A percentile compares a stretch with the other conserved stretches of the same genome.
These are phyloP conservation scores for Candida stauntonica DNA, from an alignment of 805 yeast genomes.

Conservation along the genomic window DNA sequence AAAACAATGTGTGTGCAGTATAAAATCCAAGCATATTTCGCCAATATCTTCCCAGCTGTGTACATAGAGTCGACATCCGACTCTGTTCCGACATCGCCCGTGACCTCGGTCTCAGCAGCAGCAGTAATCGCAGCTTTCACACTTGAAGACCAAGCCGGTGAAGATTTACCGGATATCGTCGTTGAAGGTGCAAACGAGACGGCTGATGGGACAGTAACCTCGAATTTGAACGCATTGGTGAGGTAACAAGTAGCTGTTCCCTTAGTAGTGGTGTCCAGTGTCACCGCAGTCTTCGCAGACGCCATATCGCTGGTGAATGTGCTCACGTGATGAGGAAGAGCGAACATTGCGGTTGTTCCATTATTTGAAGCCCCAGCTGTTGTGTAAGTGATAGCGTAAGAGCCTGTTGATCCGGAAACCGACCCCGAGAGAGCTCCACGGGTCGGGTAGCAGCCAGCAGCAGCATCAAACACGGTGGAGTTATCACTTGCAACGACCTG, in stretches of 20 bases:
- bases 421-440: constrained; percentile 41
- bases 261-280: constrained; percentile 44
- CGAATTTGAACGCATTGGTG: constrained; percentile 37
- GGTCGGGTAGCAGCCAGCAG: constrained; percentile 60
- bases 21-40: constrained; percentile 84
- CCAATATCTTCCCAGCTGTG: constrained; percentile 81
- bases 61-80: constrained; percentile 78
- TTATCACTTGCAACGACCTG: constrained; percentile 59
- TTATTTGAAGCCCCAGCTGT: constrained; percentile 43
- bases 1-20: constrained; percentile 68
- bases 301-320: constrained; percentile 34
- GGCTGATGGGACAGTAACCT: constrained; percentile 39
- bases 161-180: constrained; percentile 26
- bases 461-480: constrained; percentile 43
- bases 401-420: constrained; percentile 34
- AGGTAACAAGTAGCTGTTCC: constrained; percentile 45
- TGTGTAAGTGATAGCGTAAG: constrained; percentile 40
- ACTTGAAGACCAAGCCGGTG: constrained; percentile 26
- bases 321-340: constrained; percentile 62
- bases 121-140: constrained; percentile 29
- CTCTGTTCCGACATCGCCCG: constrained; percentile 40
- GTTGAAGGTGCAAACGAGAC: constrained; percentile 44
- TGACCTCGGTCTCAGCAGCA: constrained; percentile 34
- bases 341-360: constrained; percentile 47
- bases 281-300: constrained; percentile 30